Base-by-base conservation (phyloP, 2,329 filamentous ascomycete genomes). In the Hypoxylon sp. region DNA sequence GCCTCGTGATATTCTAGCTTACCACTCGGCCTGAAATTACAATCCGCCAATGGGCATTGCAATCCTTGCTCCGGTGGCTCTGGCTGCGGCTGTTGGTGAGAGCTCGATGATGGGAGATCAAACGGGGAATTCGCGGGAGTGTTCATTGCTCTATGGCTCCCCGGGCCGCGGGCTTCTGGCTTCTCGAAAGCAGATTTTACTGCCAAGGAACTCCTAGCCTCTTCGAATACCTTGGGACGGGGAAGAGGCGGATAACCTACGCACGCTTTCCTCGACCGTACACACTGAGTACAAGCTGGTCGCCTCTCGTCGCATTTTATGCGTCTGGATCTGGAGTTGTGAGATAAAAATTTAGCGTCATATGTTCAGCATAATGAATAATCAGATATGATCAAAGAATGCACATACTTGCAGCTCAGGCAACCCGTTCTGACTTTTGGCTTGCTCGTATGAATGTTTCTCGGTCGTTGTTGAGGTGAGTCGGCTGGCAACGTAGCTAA, bases 401-500 rank as follows among this genome's bases (percentile, higher is more conserved):
- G 60, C 61, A 83, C 88, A 77, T 82, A 91, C 89, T 91, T 91
- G 89, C 89, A 91, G 77, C 87, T 89, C 73, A 82, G 84, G 78
- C 89, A 91, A 42, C 89, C 89, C 0, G 88, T 91, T 80, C 89
- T 90, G 70, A 90, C 88, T 76, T 91, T 90, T 13, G 87, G 86
- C 70, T 82, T 86, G 75, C 87, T 88, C 29, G 81, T 84, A 61
- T 86, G 81, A 15, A 80, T 80, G 56, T 85, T 82, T 74, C 83
- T 86, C 35, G 76, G 75, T 46, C 76, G 78, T 52, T 72, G 78
- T 52, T 72, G 75, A 35, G 72, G 65, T 32, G 71, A 72, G 51
- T 77, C 74, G 54, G 70, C 73, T 21, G 67, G 63, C 19, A 66
- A 52, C 10, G 56, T 24, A 46, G 64, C 54, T 51, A 55, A 8